Evolutionary conservation across 805 yeast genomes (phyloP), one percentile per base, ranked within the genome.

Genomic region (Millerago galiae): DNA sequence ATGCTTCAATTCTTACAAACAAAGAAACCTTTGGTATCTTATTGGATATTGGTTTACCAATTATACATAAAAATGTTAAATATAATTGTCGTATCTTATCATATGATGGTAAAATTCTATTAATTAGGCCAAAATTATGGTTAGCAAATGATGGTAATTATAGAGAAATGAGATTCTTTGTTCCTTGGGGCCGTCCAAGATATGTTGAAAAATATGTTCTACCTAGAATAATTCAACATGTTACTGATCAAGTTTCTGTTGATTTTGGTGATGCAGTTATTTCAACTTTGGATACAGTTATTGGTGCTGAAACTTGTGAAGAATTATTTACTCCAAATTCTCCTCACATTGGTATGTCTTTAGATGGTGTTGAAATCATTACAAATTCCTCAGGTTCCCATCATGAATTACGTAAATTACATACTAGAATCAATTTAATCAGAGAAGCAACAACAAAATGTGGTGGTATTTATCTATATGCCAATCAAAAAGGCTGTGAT

Each of bases 261-360:
- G 76, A 75, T 25, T 81, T 93, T 63, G 99, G 99, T 40, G 98
- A 93, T 68, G 95, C 95, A 43, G 84, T 87, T 4, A 68, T 93
- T 35, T 77, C 83, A 40, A 84, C 96, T 1, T 59, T 78, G 45
- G 97, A 90, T 55, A 88, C 98, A 0, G 81, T 83, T 35, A 72
- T 93, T 43, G 99, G 99, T n/a, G 87, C 91, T 35, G 99, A 93
- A 63, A 95, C 99, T 0, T 93, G 99, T 62, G 99, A 93, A 61
- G 99, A 93, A 63, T 70, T 93, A 44, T 93, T 93, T 63, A 93
- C 99, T 0, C 99, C 99, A 1, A 83, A 87, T 50, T 81, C 96
- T 4, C 99, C 99, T 3, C 96, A 91, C 62, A 85, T 93, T 43
- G 78, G 79, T 15, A 81, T 91, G 87, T 77, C 96, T 0, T 67